phyloP scores from a whole-genome alignment of 371 early-diverging fungal species.

The Parasitella parasitica region DNA sequence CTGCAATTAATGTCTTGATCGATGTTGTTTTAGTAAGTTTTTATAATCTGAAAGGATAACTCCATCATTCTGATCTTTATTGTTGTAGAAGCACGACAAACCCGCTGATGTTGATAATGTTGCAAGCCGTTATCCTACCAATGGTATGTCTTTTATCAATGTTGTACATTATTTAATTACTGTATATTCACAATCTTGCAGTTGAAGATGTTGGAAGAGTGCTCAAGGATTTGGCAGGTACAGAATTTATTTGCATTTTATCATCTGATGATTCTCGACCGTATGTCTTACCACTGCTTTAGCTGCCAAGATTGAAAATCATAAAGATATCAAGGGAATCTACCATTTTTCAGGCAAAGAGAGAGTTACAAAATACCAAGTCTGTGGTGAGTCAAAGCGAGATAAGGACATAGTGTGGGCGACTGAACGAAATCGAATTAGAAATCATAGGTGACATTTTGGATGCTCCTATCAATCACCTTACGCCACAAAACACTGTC shows the following conservation, averaged over 20 bases:
- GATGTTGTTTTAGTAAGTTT: constrained; percentile 56
- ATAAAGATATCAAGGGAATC: constrained; percentile 55
- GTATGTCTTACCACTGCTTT: neutral
- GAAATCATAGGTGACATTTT: constrained; percentile 53
- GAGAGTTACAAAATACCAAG: constrained; percentile 74
- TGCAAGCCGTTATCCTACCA: constrained; percentile 77
- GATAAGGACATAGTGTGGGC: too few relatives aligned
- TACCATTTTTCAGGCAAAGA: constrained; percentile 73
- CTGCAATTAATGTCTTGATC: constrained; percentile 74
- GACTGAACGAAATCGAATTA: too few relatives aligned
- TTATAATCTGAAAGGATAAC: neutral
- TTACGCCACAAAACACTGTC: constrained; percentile 44
- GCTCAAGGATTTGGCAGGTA: constrained; percentile 58
- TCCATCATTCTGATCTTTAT: too few relatives aligned
- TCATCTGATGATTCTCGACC: neutral
- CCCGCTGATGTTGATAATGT: constrained; percentile 66
- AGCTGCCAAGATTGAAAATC: constrained; percentile 44
- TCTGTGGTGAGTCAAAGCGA: constrained; percentile 61
- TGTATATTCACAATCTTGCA: constrained; percentile 23
- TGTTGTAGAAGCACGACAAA: constrained; percentile 32
- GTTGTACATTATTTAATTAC: constrained; percentile 42
- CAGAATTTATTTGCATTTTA: neutral
- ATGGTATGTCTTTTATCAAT: constrained; percentile 79
- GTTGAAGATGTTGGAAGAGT: constrained; percentile 71
- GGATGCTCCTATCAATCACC: constrained; percentile 51